Evolutionary conservation across 2,329 filamentous ascomycete genomes (phyloP), one percentile per base, ranked within the genome.

Genomic region (Fusarium sp.): DNA sequence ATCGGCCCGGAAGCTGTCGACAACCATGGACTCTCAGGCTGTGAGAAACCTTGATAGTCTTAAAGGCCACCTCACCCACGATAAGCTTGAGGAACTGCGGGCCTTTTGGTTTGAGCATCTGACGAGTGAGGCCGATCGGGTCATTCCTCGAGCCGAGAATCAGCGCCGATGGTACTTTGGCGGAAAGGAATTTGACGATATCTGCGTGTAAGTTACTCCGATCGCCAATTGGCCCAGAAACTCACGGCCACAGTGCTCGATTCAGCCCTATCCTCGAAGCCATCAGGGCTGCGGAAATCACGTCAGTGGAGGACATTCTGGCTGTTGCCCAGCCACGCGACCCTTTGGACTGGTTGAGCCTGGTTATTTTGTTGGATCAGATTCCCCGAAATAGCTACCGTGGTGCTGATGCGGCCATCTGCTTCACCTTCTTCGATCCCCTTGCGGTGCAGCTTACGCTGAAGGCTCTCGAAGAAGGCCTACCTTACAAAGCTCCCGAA

Each of bases 301-400:
- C 76, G 5, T 80, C 81, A 1, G 79, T 76, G 2, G 61, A 76
- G 10, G 77, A 81, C 43, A 68, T 85, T 57, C 56, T 85, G 37
- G 72, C 75, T 7, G 63, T 78, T 15, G 69, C 78, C 1, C 69
- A 76, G 12, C 81, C 80, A 6, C 61, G 71, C 5, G 67, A 71
- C 4, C 77, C 84, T 0, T 62, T 79, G 7, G 82, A 84, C 71
- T 85, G 82, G 80, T 81, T 93, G 3, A 84, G 85, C 52, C 78
- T 92, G 0, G 75, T 90, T 6, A 74, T 93, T 3, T 83, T 93
- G 3, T 85, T 93, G 3, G 91, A 93, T 71, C 91, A 93, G 76
- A 84, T 92, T 47, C 85, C 90, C 0, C 87, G 91, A 3, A 92
- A 93, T 77, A 85, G 89, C 71, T 90, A 88, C 81, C 89, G 91